A percentile compares a stretch with the other conserved stretches of the same genome.
Evolutionary conservation across 2,329 filamentous ascomycete species (phyloP).

Genomic region (Fusarium caatingaense): DNA sequence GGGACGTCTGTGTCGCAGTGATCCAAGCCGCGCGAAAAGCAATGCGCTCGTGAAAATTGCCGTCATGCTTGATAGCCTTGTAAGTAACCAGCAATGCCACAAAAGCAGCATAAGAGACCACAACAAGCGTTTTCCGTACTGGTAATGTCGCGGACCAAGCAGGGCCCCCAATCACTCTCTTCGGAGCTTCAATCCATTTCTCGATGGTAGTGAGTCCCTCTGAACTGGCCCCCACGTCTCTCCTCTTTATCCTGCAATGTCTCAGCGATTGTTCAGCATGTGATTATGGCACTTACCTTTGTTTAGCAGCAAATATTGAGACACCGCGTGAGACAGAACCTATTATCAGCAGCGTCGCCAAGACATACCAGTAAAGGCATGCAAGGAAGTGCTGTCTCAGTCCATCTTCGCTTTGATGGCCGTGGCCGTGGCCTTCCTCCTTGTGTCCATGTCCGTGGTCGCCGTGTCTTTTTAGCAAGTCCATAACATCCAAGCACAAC

Average conservation of each 20-base stretch:
- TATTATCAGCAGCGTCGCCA: conserved; percentile 31
- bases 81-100: conserved; percentile 40
- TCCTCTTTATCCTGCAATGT: conserved; percentile 29
- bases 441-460: conserved; percentile 37
- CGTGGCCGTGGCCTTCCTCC: conserved; percentile 32
- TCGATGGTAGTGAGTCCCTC: conserved; percentile 32
- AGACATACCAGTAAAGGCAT: conserved; percentile 43
- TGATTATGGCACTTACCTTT: conserved; percentile 35
- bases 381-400: conserved; percentile 43
- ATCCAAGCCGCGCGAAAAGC: conserved; percentile 46
- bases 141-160: conserved; percentile 30
- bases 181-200: conserved; percentile 29
- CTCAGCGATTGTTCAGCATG: background rate
- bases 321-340: conserved; percentile 31
- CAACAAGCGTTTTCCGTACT: conserved; percentile 25
- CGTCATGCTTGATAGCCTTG: conserved; percentile 46
- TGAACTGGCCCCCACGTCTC: conserved; percentile 26
- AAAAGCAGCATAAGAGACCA: conserved; percentile 37
- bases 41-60: conserved; percentile 42
- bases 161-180: conserved; percentile 20
- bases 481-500: conserved; percentile 23
- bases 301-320: conserved; percentile 36
- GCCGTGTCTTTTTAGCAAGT: conserved; percentile 37
- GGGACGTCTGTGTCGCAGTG: conserved; percentile 38
- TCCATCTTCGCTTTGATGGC: conserved; percentile 41